These are phyloP conservation scores for Colletotrichum filicis DNA, from an alignment of 2,329 filamentous ascomycete genomes.

Conservation along the genomic window DNA sequence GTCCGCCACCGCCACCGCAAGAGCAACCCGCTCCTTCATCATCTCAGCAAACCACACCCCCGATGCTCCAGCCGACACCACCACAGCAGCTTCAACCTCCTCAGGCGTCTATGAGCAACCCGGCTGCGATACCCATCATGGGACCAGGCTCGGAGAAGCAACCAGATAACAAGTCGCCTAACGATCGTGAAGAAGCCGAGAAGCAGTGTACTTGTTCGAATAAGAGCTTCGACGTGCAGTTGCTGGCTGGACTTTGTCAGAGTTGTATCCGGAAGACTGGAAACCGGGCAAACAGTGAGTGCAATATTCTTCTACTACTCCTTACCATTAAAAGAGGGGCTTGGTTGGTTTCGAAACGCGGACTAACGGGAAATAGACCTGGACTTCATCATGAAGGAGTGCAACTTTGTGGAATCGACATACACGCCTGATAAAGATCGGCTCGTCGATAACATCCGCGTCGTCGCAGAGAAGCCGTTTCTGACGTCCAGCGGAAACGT, in stretches of 20 bases:
- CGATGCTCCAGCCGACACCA: not conserved
- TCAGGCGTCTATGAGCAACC: not conserved
- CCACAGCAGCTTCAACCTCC: not conserved
- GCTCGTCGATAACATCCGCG: slow-evolving; percentile 46
- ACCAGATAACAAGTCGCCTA: slow-evolving; percentile 24
- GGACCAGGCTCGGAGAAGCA: not conserved
- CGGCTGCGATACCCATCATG: slow-evolving; percentile 36
- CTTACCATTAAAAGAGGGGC: no score
- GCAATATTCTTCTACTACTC: not conserved
- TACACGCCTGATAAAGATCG: slow-evolving; percentile 46
- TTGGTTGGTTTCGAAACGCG: no score
- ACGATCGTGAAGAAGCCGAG: slow-evolving; percentile 42
- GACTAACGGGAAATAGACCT: slow-evolving; percentile 42
- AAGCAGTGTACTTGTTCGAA: slow-evolving; percentile 51
- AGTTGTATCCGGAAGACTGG: slow-evolving; percentile 49
- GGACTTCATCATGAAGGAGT: slow-evolving; percentile 47
- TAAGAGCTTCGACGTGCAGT: slow-evolving; percentile 51
- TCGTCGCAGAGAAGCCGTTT: slow-evolving; percentile 45
- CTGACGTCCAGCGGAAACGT: slow-evolving; percentile 14
- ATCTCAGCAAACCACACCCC: not conserved
- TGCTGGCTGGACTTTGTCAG: slow-evolving; percentile 50
- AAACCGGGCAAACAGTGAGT: slow-evolving; percentile 46
- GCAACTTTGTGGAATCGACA: slow-evolving; percentile 44
- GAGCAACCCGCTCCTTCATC: not conserved
- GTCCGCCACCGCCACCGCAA: not conserved